Evolutionary conservation across 1,139 yeast genomes (phyloP).

Genomic region (Yueomyces sp.): DNA sequence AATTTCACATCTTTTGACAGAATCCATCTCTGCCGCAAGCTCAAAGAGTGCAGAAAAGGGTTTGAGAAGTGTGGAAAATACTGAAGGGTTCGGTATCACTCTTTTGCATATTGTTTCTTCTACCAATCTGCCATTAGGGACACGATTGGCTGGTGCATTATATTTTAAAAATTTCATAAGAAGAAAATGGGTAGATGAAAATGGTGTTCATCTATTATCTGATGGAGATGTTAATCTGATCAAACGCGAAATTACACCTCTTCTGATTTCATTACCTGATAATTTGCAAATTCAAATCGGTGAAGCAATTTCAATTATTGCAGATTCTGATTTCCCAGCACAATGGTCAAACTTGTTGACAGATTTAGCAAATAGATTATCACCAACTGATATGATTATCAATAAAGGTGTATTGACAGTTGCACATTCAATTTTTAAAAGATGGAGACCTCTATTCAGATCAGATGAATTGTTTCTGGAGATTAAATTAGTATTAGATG

Average conservation of each 20-base stretch:
- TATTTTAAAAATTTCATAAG: slow-evolving; percentile 81
- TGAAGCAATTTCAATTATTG: slow-evolving; percentile 83
- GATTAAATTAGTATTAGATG: slow-evolving; percentile 74
- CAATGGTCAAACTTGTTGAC: slow-evolving; percentile 76
- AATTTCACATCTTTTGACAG: slow-evolving; percentile 24
- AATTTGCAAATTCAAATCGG: slow-evolving; percentile 81
- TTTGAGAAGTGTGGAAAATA: slow-evolving; percentile 48
- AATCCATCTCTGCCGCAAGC: slow-evolving; percentile 29
- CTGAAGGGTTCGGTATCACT: slow-evolving; percentile 61
- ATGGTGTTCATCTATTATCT: slow-evolving; percentile 62
- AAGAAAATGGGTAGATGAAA: slow-evolving; percentile 82
- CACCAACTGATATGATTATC: slow-evolving; percentile 47
- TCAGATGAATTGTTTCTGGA: slow-evolving; percentile 84
- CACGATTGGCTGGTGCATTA: slow-evolving; percentile 79
- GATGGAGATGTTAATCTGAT: slow-evolving; percentile 51
- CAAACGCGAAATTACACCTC: slow-evolving; percentile 62
- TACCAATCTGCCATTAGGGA: slow-evolving; percentile 36
- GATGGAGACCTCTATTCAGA: slow-evolving; percentile 92
- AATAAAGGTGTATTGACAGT: slow-evolving; percentile 83
- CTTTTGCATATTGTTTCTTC: slow-evolving; percentile 71
- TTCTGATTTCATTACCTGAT: slow-evolving; percentile 74
- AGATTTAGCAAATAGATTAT: slow-evolving; percentile 53
- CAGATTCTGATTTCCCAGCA: slow-evolving; percentile 92
- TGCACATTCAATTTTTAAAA: slow-evolving; percentile 88
- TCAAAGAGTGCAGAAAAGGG: slow-evolving; percentile 52